phyloP scores from a whole-genome alignment of 1,139 yeast species.

The Wickerhamomyces sp. region DNA sequence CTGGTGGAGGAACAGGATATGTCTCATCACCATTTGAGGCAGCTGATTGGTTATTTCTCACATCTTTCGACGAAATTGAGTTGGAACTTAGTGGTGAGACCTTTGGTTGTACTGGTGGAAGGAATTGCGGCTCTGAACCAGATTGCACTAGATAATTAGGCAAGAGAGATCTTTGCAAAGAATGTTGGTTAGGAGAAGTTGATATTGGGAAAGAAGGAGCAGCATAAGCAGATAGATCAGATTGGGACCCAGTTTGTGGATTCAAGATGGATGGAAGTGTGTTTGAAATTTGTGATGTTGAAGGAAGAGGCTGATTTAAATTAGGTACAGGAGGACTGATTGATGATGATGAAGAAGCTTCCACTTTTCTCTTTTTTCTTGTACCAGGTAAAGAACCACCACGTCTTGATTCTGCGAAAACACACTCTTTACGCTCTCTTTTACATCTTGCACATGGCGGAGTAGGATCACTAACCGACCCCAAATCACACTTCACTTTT shows the following conservation, averaged over 20 bases:
- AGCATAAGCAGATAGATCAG: neutral
- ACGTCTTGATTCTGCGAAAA: slow-evolving; percentile 51
- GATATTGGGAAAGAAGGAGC: neutral
- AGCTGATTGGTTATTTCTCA: slow-evolving; percentile 4
- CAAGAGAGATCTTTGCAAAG: neutral
- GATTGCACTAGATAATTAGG: neutral
- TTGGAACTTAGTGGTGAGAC: neutral
- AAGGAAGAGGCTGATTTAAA: neutral
- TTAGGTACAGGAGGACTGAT: neutral
- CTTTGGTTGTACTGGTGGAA: neutral
- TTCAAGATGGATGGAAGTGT: neutral
- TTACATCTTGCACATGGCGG: slow-evolving; percentile 87
- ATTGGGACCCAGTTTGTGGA: slow-evolving; percentile 1
- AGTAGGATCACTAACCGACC: slow-evolving; percentile 68
- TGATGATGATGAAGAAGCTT: neutral
- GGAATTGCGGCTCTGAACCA: neutral
- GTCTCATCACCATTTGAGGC: slow-evolving; percentile 11
- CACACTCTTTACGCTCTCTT: slow-evolving; percentile 77
- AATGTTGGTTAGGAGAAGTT: neutral
- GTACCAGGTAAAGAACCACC: slow-evolving; percentile 19
- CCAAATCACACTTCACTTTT: slow-evolving; percentile 82
- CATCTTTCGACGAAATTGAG: neutral
- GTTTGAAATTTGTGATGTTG: neutral
- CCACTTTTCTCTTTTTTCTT: slow-evolving; percentile 9
- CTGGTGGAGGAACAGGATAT: slow-evolving; percentile 12